Base-by-base conservation (phyloP, 2,329 filamentous ascomycete species). In the Mycosphaerella sp. region DNA sequence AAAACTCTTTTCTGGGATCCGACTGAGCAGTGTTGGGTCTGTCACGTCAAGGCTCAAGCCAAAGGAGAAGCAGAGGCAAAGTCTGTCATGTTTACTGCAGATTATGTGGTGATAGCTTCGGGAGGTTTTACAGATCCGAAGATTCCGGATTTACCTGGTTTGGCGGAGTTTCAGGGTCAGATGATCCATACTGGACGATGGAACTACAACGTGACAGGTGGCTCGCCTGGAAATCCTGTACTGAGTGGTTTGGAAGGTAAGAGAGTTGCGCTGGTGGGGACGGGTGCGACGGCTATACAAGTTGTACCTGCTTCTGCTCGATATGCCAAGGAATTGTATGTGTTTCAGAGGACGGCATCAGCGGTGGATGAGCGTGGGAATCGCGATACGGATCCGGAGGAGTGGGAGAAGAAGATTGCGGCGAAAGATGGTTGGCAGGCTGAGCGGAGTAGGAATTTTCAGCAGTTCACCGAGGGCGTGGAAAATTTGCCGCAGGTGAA, bases 361-460 rank as follows among this genome's bases (percentile, higher is more conserved):
- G 50, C 64, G 6, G 66, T 73, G 2, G 64, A 67, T 47, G 42
- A 39, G 14, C 66, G 68, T 6, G 55, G 60, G 34, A 66, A 73
- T 34, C 56, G 62, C 4, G 49, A 62, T 1, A 78, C 72, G 0
- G 71, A 44, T 21, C 64, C 64, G 0, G 67, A 69, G 14, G 66
- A 71, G 44, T 80, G 71, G 67, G 57, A 53, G 34, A 62, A 58
- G 50, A 56, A 57, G 63, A 58, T 62, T 4, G 62, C 72, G 2
- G 56, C 54, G 2, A 54, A 63, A 10, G 58, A 62, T 3, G 77
- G 77, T 5, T 82, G 79, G 79, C 74, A 78, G 55, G 54, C 58
- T 7, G 65, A 69, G 36, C 71, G 78, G 18, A 64, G 66, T 50
- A 50, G 64, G 17, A 81, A 79, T 59, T 73, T 75, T 50, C 63